phyloP scores from a whole-genome alignment of 306 rosid genomes.

The Hippophae rhamnoides region DNA sequence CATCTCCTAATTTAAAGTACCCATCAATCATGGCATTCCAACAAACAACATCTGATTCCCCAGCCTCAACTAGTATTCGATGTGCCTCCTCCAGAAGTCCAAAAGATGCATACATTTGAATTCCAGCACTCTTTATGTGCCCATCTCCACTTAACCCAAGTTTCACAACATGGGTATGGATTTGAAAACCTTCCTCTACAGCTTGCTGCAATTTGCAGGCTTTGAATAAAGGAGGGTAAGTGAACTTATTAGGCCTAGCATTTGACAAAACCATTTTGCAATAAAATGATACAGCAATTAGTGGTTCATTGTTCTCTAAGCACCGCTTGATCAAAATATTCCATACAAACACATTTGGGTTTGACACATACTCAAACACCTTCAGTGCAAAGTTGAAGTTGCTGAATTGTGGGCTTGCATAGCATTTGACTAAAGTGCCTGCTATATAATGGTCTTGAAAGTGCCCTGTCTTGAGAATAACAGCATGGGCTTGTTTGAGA shows the following conservation, averaged over 20 bases:
- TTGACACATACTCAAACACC: slow-evolving; percentile 37
- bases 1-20: slow-evolving; percentile 35
- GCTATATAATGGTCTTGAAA: slow-evolving; percentile 51
- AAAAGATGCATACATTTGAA: slow-evolving; percentile 53
- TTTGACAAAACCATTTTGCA: slow-evolving; percentile 25
- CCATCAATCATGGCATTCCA: slow-evolving; percentile 60
- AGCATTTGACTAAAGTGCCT: slow-evolving; percentile 38
- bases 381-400: slow-evolving; percentile 30
- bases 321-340: slow-evolving; percentile 45
- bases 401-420: slow-evolving; percentile 28
- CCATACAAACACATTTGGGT: slow-evolving; percentile 55
- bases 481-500: slow-evolving; percentile 42
- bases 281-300: slow-evolving; percentile 28
- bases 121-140: slow-evolving; percentile 47
- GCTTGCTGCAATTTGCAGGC: slow-evolving; percentile 36
- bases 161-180: slow-evolving; percentile 48
- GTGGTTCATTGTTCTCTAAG: slow-evolving; percentile 32
- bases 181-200: slow-evolving; percentile 36
- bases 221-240: slow-evolving; percentile 45
- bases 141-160: slow-evolving; percentile 30
- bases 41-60: slow-evolving; percentile 38
- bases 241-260: slow-evolving; percentile 50
- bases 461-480: slow-evolving; percentile 36
- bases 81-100: slow-evolving; percentile 33
- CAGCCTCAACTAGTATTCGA: slow-evolving; percentile 23